These are phyloP conservation scores for Pascua guehoae DNA, from an alignment of 1,284 basidiomycete genomes.

Conservation along the genomic window DNA sequence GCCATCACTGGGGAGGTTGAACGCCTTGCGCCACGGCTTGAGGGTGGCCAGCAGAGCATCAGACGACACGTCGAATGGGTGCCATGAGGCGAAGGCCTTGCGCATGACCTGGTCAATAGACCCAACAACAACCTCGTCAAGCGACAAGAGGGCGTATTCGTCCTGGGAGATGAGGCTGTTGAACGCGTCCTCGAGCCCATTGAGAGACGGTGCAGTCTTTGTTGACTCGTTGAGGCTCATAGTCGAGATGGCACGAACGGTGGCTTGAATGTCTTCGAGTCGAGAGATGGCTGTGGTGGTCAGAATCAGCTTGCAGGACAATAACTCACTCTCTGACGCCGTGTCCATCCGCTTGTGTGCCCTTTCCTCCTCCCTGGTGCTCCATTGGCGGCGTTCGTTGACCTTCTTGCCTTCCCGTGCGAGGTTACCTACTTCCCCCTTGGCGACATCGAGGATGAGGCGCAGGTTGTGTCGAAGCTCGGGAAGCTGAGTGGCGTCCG, in stretches of 20 bases:
- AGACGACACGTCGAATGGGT: conserved; percentile 40
- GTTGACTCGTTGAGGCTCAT: conserved; percentile 61
- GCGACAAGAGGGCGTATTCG: conserved; percentile 72
- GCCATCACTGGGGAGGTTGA: conserved; percentile 23
- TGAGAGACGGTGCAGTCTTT: conserved; percentile 62
- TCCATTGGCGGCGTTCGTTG: conserved; percentile 70
- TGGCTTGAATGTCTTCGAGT: conserved; percentile 68
- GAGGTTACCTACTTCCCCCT: conserved; percentile 77
- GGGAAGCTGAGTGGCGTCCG: conserved; percentile 79
- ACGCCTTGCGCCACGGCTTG: conserved; percentile 46
- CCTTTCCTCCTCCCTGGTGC: conserved; percentile 62
- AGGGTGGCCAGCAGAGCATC: conserved; percentile 37
- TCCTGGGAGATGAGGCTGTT: conserved; percentile 65
- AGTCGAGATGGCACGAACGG: conserved; percentile 64
- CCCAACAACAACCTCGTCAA: conserved; percentile 90
- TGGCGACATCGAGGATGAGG: conserved; percentile 76
- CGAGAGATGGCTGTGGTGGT: conserved; percentile 63
- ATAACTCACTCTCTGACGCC: conserved; percentile 39
- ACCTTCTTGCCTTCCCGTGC: conserved; percentile 83
- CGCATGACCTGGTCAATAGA: conserved; percentile 68
- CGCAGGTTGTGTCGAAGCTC: conserved; percentile 93
- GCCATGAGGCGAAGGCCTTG: conserved; percentile 32
- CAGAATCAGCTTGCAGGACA: neutral
- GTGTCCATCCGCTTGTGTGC: conserved; percentile 63
- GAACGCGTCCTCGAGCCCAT: conserved; percentile 67